phyloP scores from a whole-genome alignment of 2,329 filamentous ascomycete genomes.

The Huntiella abstrusa region DNA sequence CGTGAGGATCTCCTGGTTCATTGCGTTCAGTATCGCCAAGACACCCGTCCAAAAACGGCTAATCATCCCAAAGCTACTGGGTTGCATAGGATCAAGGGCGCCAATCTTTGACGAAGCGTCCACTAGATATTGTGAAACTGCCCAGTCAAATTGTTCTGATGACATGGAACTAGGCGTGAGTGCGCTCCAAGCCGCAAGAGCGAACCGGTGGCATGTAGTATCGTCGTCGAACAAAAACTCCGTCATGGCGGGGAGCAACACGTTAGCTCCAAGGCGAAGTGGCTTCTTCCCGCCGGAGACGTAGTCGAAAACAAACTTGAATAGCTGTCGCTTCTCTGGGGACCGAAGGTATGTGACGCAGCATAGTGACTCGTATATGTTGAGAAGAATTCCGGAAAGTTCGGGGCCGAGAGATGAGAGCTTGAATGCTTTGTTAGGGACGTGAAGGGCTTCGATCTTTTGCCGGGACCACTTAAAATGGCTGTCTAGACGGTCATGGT shows the following conservation, averaged over 20 bases:
- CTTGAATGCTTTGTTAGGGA: conserved; percentile 20
- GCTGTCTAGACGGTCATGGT: conserved; percentile 40
- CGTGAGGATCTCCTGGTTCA: conserved; percentile 57
- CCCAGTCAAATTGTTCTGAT: conserved; percentile 68
- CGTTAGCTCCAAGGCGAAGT: conserved; percentile 54
- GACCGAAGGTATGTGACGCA: conserved; percentile 55
- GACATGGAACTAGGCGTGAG: conserved; percentile 43
- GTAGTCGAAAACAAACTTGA: conserved; percentile 67
- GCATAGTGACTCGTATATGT: conserved; percentile 76
- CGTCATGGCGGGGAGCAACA: conserved; percentile 65
- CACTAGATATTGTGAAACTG: conserved; percentile 54
- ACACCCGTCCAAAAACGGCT: conserved; percentile 66
- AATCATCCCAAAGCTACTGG: conserved; percentile 27
- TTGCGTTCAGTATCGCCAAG: conserved; percentile 49
- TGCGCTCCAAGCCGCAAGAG: conserved; percentile 46
- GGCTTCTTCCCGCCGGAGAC: conserved; percentile 56
- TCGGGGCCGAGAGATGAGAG: conserved; percentile 27
- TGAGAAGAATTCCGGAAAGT: conserved; percentile 46
- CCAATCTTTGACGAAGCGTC: conserved; percentile 45
- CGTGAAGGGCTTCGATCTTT: conserved; percentile 5
- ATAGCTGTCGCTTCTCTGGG: conserved; percentile 35
- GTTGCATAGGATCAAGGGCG: conserved; percentile 22
- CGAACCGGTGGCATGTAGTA: conserved; percentile 44
- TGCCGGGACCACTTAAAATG: conserved; percentile 35
- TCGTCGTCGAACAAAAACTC: conserved; percentile 68